Base-by-base conservation (phyloP, 352 stramenopile species). In the Aphanomyces euteiches region DNA sequence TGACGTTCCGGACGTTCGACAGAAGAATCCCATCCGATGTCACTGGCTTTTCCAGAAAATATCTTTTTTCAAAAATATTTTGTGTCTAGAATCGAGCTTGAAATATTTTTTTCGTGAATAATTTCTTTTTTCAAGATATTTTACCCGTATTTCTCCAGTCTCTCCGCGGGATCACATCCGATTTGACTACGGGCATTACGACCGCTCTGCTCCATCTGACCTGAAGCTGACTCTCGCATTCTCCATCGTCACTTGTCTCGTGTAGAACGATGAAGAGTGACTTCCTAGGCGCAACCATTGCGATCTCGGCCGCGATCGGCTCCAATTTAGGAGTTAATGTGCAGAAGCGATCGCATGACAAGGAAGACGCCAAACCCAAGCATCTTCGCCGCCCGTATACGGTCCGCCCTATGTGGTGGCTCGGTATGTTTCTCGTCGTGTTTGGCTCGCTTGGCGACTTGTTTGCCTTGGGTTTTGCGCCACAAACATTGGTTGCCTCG, bases 311-410 rank as follows among this genome's bases (percentile, higher is more conserved):
- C n/a, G 76, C 88, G 2, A 77, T 96, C 56, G 77, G 85, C 54
- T 94, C 88, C 68, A 97, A 95, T 79, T 91, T 97, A 47, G 90
- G 90, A 56, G 88, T 96, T 8, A 97, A 97, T 70, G 75, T 96
- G 67, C 89, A 97, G 74, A 97, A 97, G 77, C 94, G 95, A 70
- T 93, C 82, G 57, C 88, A 96, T 66, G 83, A 93, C 73, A 87
- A 90, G 72, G 90, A 97, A 69, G 88, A 89, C 58, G 69, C 79
- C 65, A 83, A 83, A 19, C 77, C 80, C 45, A 79, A 86, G 58
- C 34, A 63, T 13, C 59, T 53, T 12, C 85, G 74, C 54, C 80
- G 87, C n/a, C 78, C 89, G 28, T 97, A 96, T 80, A 79, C 84
- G 47, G 66, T 79, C 74, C 89, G 90, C 4, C 90, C 90, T 17